Base-by-base conservation (phyloP, 2,329 filamentous ascomycete species). In the Fusarium sp. region DNA sequence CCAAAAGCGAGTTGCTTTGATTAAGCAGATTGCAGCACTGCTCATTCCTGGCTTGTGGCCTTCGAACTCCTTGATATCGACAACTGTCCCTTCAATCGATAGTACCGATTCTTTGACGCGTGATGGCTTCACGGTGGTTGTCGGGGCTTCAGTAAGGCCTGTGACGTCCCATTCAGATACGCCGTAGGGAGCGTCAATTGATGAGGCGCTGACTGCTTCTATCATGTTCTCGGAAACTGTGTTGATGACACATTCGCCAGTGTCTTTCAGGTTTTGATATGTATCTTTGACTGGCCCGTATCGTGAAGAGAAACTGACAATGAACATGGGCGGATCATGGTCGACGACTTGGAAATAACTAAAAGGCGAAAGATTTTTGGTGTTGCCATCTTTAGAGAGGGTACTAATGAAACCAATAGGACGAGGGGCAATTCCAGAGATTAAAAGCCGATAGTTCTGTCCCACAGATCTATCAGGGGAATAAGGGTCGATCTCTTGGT, bases 1-100 rank as follows among this genome's bases (percentile, higher is more conserved):
- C 94, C 95, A 98, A 76, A 98, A 97, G 26, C 91, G 86, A 26
- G 92, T 90, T 0, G 94, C 95, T 81, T 98, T 94, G 13, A 98
- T 84, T 28, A 97, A 86, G 2, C 87, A 91, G 57, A 97, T 75
- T 6, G 91, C 90, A 1, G 91, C 89, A 1, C 90, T 91, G 82
- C 90, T 94, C 81, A 90, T 91, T 2, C 92, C 94, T 0, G 91
- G 90, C 2, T 81, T 89, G 44, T 86, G 85, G 77, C 90, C 93
- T 78, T 95, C 90, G 80, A 93, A 97, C 80, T 97, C 94, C 72
- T 82, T 90, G 79, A 79, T 84, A 83, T 90, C 89, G 63, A 95
- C 87, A 36, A 98, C 79, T 78, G 90, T 93, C n/a, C 88, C 93
- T 82, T 98, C 95, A 39, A 97, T 86, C 49, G 89, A 88, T 72